Evolutionary conservation across 192 early-diverging fungal genomes (phyloP), one percentile per base, ranked within the genome.

Genomic region (Spizellomyces sp.): DNA sequence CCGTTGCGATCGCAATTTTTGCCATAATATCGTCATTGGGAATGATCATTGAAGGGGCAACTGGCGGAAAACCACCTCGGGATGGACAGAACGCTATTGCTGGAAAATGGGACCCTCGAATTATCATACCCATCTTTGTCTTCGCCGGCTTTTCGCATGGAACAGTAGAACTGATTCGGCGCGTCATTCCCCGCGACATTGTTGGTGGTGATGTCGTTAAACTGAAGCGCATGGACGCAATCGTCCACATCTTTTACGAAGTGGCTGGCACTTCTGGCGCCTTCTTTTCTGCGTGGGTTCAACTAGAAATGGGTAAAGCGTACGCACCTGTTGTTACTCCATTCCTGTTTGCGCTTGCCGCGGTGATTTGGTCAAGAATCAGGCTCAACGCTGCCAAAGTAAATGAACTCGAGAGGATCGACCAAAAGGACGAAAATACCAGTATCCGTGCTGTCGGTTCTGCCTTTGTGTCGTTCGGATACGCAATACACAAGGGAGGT

Each of bases 151-250:
- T 83, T 60, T 84, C 77, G 64, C 82, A 82, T 45, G 85, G 85
- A 21, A 81, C 83, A 70, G 75, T 88, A 17, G 87, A 88, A 58
- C 74, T 88, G 12, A 83, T 88, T 27, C 85, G 87, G 12, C 86
- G 87, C 68, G 79, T 87, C 62, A 82, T 87, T 17, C 85, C 85
- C 44, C 64, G 68, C n/a, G 85, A 87, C 67, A 82, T 87, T 57
- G 86, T 88, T 48, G 87, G 87, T 46, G 87, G 85, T 47, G 76
- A 88, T 76, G 80, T 83, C 12, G 57, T 77, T 59, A 88, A 88
- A 78, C 79, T 88, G 64, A 85, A 83, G 75, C 67, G 65, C 45
- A 88, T 88, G 86, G 87, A 88, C 62, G 76, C 80, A 21, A 73
- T 64, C 42, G 87, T 88, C 48, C 87, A 88, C 58, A 71, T 87